A percentile compares a stretch with the other conserved stretches of the same genome.
phyloP scores from a whole-genome alignment of 345 rosid genomes.

The Nasturtium officinale region DNA sequence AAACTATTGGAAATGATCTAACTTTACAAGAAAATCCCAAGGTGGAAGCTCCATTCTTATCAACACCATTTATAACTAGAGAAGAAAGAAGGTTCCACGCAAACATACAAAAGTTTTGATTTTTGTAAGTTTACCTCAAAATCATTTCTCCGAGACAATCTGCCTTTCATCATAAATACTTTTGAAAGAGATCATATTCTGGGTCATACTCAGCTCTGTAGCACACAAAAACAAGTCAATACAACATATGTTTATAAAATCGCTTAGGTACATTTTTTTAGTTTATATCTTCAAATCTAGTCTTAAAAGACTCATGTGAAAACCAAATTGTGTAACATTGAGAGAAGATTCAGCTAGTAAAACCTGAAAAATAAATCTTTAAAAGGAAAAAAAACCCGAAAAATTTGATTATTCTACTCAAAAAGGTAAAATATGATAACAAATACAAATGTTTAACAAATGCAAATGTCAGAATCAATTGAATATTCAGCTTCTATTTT shows the following conservation, averaged over 20 bases:
- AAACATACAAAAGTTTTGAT: neutral
- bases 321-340: no score
- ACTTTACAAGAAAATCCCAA: no score
- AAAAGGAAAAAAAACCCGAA: no score
- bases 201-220: slow-evolving; percentile 93
- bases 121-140: slow-evolving; percentile 58
- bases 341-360: neutral
- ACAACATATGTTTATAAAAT: neutral
- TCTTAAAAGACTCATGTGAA: no score
- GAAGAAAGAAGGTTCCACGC: neutral
- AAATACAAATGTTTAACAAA: no score
- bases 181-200: slow-evolving; percentile 78
- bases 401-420: no score
- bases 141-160: slow-evolving; percentile 89
- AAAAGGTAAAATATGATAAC: no score
- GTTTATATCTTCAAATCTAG: no score
- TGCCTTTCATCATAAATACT: slow-evolving; percentile 82
- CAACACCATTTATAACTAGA: slow-evolving; percentile 12
- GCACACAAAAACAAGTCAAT: slow-evolving; percentile 24
- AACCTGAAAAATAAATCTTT: no score
- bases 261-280: slow-evolving; percentile 1
- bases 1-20: no score
- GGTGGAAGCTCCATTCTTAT: neutral
- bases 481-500: no score
- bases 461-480: no score